These are phyloP conservation scores for Pseudogymnoascus sp. DNA, from an alignment of 2,329 filamentous ascomycete species.

Conservation along the genomic window DNA sequence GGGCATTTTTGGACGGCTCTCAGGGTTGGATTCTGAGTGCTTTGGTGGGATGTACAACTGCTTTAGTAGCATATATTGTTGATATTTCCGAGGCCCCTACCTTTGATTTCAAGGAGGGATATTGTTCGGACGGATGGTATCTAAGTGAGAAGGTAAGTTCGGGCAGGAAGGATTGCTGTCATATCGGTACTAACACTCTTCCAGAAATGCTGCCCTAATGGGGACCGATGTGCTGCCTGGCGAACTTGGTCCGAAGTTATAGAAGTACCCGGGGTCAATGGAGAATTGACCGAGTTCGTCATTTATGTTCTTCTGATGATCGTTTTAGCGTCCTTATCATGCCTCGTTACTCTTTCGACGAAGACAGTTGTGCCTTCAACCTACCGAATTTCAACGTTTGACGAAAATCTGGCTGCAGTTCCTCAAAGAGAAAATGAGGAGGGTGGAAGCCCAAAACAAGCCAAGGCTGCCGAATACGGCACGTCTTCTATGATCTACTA, in stretches of 20 bases:
- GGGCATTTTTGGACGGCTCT: conserved; percentile 71
- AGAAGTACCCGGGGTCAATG: conserved; percentile 26
- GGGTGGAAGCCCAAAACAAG: conserved; percentile 32
- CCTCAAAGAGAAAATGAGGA: conserved; percentile 32
- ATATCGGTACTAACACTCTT: neutral
- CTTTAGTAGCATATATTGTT: conserved; percentile 78
- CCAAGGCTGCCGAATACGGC: conserved; percentile 15
- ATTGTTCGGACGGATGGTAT: conserved; percentile 67
- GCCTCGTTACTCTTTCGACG: conserved; percentile 75
- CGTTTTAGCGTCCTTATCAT: conserved; percentile 61
- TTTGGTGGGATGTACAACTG: conserved; percentile 78
- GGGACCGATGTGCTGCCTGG: conserved; percentile 51
- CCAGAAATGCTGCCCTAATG: conserved; percentile 48
- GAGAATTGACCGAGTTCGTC: conserved; percentile 59
- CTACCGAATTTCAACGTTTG: conserved; percentile 76
- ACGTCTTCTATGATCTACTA: conserved; percentile 83
- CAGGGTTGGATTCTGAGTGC: conserved; percentile 95
- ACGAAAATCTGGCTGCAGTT: conserved; percentile 81
- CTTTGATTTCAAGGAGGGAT: conserved; percentile 88
- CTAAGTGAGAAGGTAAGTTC: conserved; percentile 55
- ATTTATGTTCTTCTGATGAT: conserved; percentile 70
- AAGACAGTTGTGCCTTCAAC: conserved; percentile 90
- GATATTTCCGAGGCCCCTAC: conserved; percentile 78
- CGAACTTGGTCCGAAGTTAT: conserved; percentile 47
- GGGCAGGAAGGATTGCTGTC: neutral